Evolutionary conservation across 192 early-diverging fungal genomes (phyloP).

Genomic region (Pilobolus umbonatus): DNA sequence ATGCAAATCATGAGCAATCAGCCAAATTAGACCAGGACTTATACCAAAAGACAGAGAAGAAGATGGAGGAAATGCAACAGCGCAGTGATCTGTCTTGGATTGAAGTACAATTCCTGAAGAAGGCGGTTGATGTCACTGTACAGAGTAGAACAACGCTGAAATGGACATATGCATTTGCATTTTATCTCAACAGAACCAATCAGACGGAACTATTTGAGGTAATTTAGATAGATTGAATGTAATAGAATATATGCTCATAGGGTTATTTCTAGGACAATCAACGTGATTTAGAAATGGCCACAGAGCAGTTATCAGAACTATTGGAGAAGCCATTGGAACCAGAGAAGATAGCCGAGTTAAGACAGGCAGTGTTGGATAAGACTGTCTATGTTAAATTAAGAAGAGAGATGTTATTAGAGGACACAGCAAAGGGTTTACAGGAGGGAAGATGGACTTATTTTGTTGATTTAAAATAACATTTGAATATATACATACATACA

Average conservation of each 20-base stretch:
- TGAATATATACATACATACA: too few relatives aligned
- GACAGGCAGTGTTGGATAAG: conserved; percentile 89
- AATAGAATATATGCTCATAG: too few relatives aligned
- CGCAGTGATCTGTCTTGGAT: conserved; percentile 90
- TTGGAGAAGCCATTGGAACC: conserved; percentile 80
- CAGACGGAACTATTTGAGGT: conserved; percentile 85
- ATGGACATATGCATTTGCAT: conserved; percentile 98
- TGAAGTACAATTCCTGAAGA: conserved; percentile 94
- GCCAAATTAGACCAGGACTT: conserved; percentile 79
- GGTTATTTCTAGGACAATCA: conserved; percentile 71
- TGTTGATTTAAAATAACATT: conserved; percentile 35
- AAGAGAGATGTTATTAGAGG: conserved; percentile 83
- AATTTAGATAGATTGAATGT: too few relatives aligned
- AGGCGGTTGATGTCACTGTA: conserved; percentile 86
- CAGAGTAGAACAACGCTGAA: conserved; percentile 88
- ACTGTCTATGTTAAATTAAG: conserved; percentile 83
- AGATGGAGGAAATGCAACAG: conserved; percentile 96
- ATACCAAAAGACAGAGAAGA: conserved; percentile 80
- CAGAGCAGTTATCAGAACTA: conserved; percentile 88
- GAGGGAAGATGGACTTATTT: conserved; percentile 81
- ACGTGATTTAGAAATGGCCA: conserved; percentile 94
- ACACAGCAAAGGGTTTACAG: conserved; percentile 79
- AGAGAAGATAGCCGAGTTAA: conserved; percentile 70
- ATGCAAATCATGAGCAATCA: conserved; percentile 96
- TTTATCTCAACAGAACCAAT: conserved; percentile 84